phyloP scores from a whole-genome alignment of 345 rosid genomes.

The Eutrema heterophyllum region DNA sequence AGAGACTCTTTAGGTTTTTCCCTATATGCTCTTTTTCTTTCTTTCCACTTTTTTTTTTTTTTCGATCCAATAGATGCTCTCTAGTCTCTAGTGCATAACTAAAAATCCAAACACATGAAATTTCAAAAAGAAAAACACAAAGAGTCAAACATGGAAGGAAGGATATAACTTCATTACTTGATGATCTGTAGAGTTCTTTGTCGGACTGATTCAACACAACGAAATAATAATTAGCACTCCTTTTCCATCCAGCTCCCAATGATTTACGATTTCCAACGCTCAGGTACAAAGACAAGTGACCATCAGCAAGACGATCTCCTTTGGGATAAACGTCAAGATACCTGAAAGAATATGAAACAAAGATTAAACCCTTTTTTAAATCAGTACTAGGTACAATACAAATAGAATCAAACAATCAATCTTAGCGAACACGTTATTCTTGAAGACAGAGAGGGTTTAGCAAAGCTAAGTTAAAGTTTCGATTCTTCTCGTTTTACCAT shows the following conservation, averaged over 20 bases:
- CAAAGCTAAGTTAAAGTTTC: neutral
- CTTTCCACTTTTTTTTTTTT: too few relatives aligned
- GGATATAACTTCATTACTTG: neutral
- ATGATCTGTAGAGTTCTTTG: neutral
- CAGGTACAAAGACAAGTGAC: neutral
- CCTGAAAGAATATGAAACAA: conserved; percentile 5
- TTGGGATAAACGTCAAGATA: neutral
- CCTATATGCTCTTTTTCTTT: too few relatives aligned
- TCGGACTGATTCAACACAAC: neutral
- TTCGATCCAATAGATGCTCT: too few relatives aligned
- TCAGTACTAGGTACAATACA: neutral
- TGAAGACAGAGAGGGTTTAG: neutral
- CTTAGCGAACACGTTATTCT: neutral
- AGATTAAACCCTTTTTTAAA: neutral
- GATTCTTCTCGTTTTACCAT: neutral
- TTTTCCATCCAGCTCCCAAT: neutral
- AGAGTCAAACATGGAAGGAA: too few relatives aligned
- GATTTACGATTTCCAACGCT: neutral
- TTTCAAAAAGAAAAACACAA: neutral
- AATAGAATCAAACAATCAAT: neutral
- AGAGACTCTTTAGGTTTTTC: too few relatives aligned
- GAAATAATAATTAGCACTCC: neutral
- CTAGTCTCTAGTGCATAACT: too few relatives aligned
- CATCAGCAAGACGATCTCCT: neutral
- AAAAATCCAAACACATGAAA: neutral